Conservation (phyloP, 495 filamentous ascomycete genomes). For the Letharia columbiana region DNA sequence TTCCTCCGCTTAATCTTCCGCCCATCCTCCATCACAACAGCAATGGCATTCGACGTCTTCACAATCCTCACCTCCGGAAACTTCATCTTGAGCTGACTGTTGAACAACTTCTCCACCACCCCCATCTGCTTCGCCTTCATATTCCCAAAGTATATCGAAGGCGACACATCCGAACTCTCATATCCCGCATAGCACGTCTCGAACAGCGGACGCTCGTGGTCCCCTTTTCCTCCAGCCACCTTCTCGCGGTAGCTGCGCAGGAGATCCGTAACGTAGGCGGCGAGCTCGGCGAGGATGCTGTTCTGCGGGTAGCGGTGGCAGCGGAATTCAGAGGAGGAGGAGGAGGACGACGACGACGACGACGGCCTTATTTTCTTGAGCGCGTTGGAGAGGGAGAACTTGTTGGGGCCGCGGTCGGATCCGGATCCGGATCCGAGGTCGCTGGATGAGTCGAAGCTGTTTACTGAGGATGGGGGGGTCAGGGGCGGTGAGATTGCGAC, state of each 20-base stretch:
- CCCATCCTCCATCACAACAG: conserved; percentile 11
- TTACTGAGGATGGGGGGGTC: background rate
- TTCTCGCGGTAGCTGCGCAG: conserved; percentile 13
- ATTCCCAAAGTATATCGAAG: conserved; percentile 9
- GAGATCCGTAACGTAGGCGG: conserved; percentile 9
- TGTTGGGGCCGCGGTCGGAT: background rate
- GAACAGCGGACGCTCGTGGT: conserved; percentile 4
- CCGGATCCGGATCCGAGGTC: conserved; percentile 5
- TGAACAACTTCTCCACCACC: conserved; percentile 12
- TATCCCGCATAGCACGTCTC: conserved; percentile 15
- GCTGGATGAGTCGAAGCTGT: conserved; percentile 15
- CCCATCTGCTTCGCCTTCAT: conserved; percentile 17
- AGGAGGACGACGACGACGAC: no score
- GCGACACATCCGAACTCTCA: background rate
- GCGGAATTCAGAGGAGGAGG: conserved; percentile 5
- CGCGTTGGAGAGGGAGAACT: conserved; percentile 3
- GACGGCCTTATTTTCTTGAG: background rate
- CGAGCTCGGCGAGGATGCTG: conserved; percentile 5
- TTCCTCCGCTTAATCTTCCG: background rate
- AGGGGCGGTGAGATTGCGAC: conserved; percentile 8
- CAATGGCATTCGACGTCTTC: conserved; percentile 10
- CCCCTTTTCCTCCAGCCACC: background rate
- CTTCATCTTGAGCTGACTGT: conserved; percentile 9
- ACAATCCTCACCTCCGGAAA: conserved; percentile 14
- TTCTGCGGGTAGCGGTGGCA: conserved; percentile 8